A percentile compares a stretch with the other conserved stretches of the same genome.
Conservation (phyloP, 176 grass and related monocot genomes). For the Calamus simplicifolius region DNA sequence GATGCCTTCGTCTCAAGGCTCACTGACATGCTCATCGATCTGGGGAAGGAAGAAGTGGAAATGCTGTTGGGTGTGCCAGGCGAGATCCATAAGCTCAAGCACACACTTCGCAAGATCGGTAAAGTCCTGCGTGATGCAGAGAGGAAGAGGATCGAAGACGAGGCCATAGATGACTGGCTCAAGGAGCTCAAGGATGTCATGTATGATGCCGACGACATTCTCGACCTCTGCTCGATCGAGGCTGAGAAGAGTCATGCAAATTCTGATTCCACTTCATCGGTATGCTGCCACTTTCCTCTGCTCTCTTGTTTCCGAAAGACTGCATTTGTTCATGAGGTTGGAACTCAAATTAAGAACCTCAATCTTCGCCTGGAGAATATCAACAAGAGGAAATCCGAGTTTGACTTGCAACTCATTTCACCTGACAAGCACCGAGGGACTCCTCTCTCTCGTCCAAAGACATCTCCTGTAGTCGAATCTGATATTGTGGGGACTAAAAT, state of each 20-base stretch:
- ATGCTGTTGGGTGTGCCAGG: constrained; percentile 25
- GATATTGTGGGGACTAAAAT: constrained; percentile 21
- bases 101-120: constrained; percentile 26
- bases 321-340: constrained; percentile 16
- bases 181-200: constrained; percentile 26
- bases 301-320: constrained; percentile 38
- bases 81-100: constrained; percentile 21
- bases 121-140: constrained; percentile 33
- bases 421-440: neutral
- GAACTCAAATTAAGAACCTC: constrained; percentile 25
- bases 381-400: constrained; percentile 29
- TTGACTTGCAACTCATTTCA: constrained; percentile 30
- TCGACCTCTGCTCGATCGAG: constrained; percentile 33
- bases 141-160: constrained; percentile 22
- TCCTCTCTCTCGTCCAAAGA: neutral
- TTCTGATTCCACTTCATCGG: constrained; percentile 7
- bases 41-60: constrained; percentile 8
- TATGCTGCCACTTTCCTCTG: constrained; percentile 18
- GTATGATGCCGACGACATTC: constrained; percentile 36
- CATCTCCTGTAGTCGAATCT: neutral
- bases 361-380: constrained; percentile 40
- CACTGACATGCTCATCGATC: neutral
- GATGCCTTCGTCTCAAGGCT: too few species aligned
- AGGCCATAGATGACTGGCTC: constrained; percentile 30
- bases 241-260: constrained; percentile 19